A percentile compares a stretch with the other conserved stretches of the same genome.
Evolutionary conservation across 2,329 filamentous ascomycete species (phyloP).

Genomic region (Aureobasidium namibiae): DNA sequence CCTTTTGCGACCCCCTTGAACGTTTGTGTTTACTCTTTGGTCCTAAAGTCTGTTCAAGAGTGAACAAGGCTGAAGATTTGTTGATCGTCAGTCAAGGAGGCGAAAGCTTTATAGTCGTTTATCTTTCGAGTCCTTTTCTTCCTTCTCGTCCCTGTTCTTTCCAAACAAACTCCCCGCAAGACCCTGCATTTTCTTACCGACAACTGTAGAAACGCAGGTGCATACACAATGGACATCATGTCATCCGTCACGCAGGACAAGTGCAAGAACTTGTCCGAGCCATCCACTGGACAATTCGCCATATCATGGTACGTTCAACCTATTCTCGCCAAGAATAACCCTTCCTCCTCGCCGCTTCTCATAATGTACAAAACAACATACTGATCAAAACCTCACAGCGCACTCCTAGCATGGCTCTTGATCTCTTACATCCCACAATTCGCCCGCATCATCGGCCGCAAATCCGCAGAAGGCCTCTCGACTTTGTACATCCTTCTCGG

Average conservation of each 20-base stretch:
- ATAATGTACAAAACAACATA: background rate
- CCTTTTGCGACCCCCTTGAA: no score
- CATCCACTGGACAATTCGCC: slow-evolving; percentile 16
- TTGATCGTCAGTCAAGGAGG: background rate
- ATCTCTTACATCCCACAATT: slow-evolving; percentile 90
- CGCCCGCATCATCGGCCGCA: slow-evolving; percentile 73
- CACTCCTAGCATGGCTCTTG: slow-evolving; percentile 77
- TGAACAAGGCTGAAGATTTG: background rate
- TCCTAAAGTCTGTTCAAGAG: no score
- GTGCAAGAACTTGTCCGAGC: slow-evolving; percentile 15
- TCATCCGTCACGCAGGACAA: slow-evolving; percentile 5
- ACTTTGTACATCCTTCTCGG: slow-evolving; percentile 87
- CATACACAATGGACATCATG: slow-evolving; percentile 1
- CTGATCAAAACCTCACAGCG: slow-evolving; percentile 28
- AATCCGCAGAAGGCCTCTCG: slow-evolving; percentile 84
- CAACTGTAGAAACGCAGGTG: background rate
- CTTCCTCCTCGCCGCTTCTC: background rate
- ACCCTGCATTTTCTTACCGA: background rate
- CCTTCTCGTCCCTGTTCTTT: background rate
- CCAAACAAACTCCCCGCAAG: no score
- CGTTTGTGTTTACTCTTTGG: no score
- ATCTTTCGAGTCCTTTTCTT: no score
- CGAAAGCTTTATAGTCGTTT: background rate
- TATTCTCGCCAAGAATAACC: no score
- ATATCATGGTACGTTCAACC: slow-evolving; percentile 14